Conservation (phyloP, 805 yeast species). For the Wickerhamiella musiphila region DNA sequence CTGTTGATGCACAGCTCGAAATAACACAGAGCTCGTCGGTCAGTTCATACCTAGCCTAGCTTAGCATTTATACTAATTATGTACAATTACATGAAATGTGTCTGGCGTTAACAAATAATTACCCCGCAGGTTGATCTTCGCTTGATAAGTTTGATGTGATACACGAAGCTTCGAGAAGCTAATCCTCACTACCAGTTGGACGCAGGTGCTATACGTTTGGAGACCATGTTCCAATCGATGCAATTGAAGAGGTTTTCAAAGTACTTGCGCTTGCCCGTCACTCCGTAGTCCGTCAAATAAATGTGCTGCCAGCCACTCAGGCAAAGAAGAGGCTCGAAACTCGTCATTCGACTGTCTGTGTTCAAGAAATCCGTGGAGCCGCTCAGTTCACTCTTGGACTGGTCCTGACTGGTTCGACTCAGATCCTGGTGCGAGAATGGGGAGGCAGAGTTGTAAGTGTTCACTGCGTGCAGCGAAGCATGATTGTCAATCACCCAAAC, state of each 20-base stretch:
- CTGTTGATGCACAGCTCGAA: too few relatives aligned
- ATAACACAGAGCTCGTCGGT: too few relatives aligned
- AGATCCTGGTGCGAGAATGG: slow-evolving; percentile 32
- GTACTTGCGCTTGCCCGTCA: slow-evolving; percentile 52
- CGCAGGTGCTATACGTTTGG: slow-evolving; percentile 5
- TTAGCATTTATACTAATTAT: too few relatives aligned
- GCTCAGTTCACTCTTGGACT: background rate
- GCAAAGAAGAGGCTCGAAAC: slow-evolving; percentile 41
- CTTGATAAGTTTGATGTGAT: too few relatives aligned
- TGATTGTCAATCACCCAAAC: slow-evolving; percentile 68
- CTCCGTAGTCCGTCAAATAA: slow-evolving; percentile 71
- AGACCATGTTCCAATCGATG: slow-evolving; percentile 53
- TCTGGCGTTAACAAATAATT: too few relatives aligned
- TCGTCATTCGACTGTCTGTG: slow-evolving; percentile 2
- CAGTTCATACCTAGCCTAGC: too few relatives aligned
- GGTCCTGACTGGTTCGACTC: too few relatives aligned
- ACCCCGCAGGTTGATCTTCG: too few relatives aligned
- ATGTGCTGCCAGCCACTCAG: slow-evolving; percentile 79
- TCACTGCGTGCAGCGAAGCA: slow-evolving; percentile 40
- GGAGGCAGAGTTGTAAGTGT: slow-evolving; percentile 85
- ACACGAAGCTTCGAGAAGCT: too few relatives aligned
- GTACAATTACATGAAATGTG: too few relatives aligned
- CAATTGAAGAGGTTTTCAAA: slow-evolving; percentile 59
- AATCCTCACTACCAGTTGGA: too few relatives aligned
- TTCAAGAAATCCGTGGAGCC: slow-evolving; percentile 4